Conservation (phyloP, 2,329 filamentous ascomycete genomes). For the Colletotrichum sublineola region DNA sequence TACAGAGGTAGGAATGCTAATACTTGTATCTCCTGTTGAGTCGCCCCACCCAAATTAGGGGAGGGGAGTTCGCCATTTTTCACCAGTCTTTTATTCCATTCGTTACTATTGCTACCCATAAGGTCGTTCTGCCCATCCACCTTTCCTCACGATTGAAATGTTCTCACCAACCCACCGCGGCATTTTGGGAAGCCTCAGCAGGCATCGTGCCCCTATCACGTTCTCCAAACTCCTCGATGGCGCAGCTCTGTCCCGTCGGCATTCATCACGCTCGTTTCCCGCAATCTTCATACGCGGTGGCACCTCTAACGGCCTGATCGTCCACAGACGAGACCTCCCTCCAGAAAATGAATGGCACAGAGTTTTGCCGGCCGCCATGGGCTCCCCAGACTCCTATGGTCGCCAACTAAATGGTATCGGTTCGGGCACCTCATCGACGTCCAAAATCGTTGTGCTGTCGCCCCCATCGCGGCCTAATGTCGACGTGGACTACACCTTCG, state of each 20-base stretch:
- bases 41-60: neutral
- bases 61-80: neutral
- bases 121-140: neutral
- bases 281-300: conserved; percentile 56
- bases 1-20: neutral
- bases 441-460: conserved; percentile 70
- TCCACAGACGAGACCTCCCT: conserved; percentile 54
- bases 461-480: conserved; percentile 56
- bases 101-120: neutral
- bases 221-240: neutral
- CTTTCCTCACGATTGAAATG: neutral
- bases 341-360: conserved; percentile 50
- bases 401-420: conserved; percentile 44
- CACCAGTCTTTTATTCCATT: too few relatives aligned
- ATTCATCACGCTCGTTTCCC: conserved; percentile 47
- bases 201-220: neutral
- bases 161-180: neutral
- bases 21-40: neutral
- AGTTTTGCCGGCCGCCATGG: conserved; percentile 48
- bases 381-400: conserved; percentile 44
- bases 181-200: neutral
- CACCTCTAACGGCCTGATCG: conserved; percentile 50
- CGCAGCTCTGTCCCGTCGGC: neutral
- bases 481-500: conserved; percentile 73
- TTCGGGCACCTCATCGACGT: conserved; percentile 47